Evolutionary conservation across 768 basidiomycete species (phyloP), one percentile per base, ranked within the genome.

Genomic region (Collybia sp.): DNA sequence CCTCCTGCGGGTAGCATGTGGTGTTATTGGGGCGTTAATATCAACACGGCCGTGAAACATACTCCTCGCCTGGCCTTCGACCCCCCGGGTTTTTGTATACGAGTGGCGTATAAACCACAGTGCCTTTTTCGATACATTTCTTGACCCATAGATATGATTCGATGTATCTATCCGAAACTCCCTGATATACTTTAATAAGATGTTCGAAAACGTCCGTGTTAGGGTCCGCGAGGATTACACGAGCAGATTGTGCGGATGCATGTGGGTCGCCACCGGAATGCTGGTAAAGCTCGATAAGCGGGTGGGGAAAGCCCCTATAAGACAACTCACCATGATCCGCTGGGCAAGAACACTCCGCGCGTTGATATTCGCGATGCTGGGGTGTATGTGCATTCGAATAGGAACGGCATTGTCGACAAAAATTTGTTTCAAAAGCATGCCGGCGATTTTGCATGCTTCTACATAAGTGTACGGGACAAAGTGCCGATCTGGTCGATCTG

Each of bases 21-120:
- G n/a, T n/a, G 17, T 44, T 31, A 35, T 38, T 45, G 3, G 44
- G 42, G 34, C 3, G 51, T 20, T 9, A 15, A 13, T 12, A 31
- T 30, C n/a, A 42, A 36, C 40, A 44, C 39, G 46, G 32, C 5
- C 44, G 45, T n/a, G 18, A 16, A 32, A 65, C 82, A 44, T 50
- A 88, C 88, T 88, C 87, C 74, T 88, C 86, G 37, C 88, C 88
- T 18, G 87, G 77, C 31, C 86, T 76, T 47, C 88, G 72, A 3
- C 88, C 88, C 12, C 88, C 88, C 6, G 86, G 86, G 52, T 91
- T 90, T 63, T 89, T 89, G 64, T 88, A 89, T 1, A 88, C 80
- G 31, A 87, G 65, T 0, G 86, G 87, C 1, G 88, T 89, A 53
- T 82, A 89, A 35, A 76, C 61, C 17, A 88, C 67, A 6, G 72